phyloP scores from a whole-genome alignment of 345 rosid species.

The Populus ilicifolia region DNA sequence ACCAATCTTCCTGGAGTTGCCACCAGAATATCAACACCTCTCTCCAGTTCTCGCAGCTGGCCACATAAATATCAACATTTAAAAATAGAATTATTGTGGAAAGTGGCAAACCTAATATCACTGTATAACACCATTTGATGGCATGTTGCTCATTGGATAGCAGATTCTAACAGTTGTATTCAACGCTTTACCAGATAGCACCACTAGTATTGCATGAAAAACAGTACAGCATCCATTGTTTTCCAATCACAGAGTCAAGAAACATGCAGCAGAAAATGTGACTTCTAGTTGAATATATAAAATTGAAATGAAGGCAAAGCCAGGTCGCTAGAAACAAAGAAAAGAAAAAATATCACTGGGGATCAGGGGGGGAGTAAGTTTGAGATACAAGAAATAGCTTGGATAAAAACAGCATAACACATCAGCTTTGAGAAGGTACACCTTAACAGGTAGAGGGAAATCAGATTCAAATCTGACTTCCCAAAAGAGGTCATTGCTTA shows the following conservation, averaged over 20 bases:
- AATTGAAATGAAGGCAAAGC: not conserved
- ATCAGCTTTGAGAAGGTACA: not conserved
- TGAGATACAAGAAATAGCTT: not conserved
- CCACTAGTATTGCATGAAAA: not conserved
- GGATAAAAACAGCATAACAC: not conserved
- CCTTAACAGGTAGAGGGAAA: no score
- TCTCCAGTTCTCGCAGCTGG: conserved; percentile 89
- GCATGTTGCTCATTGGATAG: not conserved
- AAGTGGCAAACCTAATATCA: conserved; percentile 1
- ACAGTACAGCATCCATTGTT: not conserved
- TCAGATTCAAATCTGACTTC: not conserved
- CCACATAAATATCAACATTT: conserved; percentile 17
- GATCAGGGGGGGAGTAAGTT: no score
- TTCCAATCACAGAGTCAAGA: not conserved
- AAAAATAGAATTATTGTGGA: not conserved
- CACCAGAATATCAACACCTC: conserved; percentile 97
- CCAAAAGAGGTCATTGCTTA: not conserved
- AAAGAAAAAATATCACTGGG: no score
- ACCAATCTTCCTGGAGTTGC: conserved; percentile 99
- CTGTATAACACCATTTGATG: not conserved
- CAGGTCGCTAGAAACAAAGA: no score
- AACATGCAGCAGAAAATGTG: not conserved
- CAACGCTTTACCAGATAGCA: not conserved
- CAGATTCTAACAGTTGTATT: not conserved
- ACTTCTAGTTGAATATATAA: not conserved